A percentile compares a stretch with the other conserved stretches of the same genome.
Evolutionary conservation across 78 protist species (phyloP).

Genomic region (Bodo saltans): DNA sequence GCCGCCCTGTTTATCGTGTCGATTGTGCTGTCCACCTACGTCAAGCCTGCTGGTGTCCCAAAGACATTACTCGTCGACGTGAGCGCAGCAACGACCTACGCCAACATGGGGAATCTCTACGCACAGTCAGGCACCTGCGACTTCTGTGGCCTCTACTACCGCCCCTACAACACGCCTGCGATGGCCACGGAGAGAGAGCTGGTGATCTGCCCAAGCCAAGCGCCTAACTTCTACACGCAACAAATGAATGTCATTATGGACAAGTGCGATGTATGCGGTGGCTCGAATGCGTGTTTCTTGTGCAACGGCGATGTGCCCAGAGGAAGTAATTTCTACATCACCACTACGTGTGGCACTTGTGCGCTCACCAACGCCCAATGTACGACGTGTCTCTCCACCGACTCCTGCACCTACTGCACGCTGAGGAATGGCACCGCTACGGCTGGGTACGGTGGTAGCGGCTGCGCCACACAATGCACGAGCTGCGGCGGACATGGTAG

Average conservation of each 20-base stretch:
- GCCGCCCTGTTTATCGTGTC: neutral
- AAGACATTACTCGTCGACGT: neutral
- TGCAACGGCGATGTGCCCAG: constrained; percentile 13
- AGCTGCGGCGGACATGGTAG: neutral
- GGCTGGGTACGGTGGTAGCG: neutral
- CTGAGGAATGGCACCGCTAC: neutral
- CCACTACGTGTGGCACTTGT: neutral
- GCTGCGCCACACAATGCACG: neutral
- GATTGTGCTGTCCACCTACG: neutral
- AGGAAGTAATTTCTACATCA: neutral
- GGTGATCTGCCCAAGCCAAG: too few relatives aligned
- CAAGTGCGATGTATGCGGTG: constrained; percentile 26
- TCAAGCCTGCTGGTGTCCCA: neutral
- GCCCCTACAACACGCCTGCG: neutral
- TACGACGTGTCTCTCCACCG: too few relatives aligned
- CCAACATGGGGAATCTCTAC: neutral
- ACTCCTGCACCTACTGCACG: neutral
- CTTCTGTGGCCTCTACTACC: constrained; percentile 12
- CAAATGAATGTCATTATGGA: constrained; percentile 1
- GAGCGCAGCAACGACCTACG: neutral
- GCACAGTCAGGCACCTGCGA: neutral
- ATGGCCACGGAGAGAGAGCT: neutral
- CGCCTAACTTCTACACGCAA: neutral
- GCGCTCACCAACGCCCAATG: too few relatives aligned
- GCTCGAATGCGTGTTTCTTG: constrained; percentile 1